Percentiles rank a stretch among this genome's conserved stretches.
These are phyloP conservation scores for Geotrichum candidum DNA, from an alignment of 1,139 yeast species.

Conservation along the genomic window DNA sequence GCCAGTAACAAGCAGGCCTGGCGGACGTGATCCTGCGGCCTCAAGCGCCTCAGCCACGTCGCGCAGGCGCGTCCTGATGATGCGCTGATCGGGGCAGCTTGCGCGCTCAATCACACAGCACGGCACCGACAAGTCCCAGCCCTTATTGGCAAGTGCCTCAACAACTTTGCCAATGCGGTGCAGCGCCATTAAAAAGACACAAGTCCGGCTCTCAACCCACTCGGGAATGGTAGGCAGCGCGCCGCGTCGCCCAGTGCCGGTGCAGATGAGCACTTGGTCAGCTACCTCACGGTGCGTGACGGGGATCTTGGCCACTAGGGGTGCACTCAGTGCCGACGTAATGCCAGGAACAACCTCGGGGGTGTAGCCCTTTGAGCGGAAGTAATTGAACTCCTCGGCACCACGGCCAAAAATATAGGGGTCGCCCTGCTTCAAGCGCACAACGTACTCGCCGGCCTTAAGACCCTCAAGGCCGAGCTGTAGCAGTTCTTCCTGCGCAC, in stretches of 20 bases:
- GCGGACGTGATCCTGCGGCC: conserved; percentile 85
- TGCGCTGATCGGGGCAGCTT: conserved; percentile 86
- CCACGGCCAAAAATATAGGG: conserved; percentile 97
- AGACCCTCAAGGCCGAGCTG: conserved; percentile 62
- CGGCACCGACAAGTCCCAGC: conserved; percentile 70
- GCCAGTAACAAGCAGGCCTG: conserved; percentile 84
- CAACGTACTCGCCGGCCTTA: conserved; percentile 64
- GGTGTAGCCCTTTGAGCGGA: conserved; percentile 56
- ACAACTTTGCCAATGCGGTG: conserved; percentile 73
- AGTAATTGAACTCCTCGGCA: conserved; percentile 80
- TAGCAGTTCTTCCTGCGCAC: conserved; percentile 81
- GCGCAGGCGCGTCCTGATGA: conserved; percentile 65
- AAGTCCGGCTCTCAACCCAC: conserved; percentile 65
- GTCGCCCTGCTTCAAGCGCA: conserved; percentile 92
- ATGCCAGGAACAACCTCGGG: conserved; percentile 83
- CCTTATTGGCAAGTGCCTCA: conserved; percentile 47
- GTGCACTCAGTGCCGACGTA: conserved; percentile 86
- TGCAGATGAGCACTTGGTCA: conserved; percentile 86
- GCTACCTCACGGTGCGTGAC: conserved; percentile 91
- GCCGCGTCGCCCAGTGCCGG: conserved; percentile 92
- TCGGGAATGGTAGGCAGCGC: conserved; percentile 74
- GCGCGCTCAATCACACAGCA: conserved; percentile 88
- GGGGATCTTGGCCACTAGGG: conserved; percentile 78
- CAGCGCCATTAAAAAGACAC: conserved; percentile 84
- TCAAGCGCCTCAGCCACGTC: conserved; percentile 68